Evolutionary conservation across 257 asterid species (phyloP).

Genomic region (Solanum lycopersicoides): DNA sequence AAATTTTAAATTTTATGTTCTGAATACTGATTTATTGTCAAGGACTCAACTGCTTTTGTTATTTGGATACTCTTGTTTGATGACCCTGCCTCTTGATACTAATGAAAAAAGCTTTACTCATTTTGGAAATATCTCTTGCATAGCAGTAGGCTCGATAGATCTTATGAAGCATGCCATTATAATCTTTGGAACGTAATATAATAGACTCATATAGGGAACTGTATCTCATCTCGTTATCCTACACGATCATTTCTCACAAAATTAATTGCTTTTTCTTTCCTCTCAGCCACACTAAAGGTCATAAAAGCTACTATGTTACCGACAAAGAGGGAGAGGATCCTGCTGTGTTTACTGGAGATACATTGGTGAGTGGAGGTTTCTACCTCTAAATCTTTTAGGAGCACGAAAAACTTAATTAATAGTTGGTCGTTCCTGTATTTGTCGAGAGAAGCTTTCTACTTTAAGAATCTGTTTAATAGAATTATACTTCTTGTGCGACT

Average conservation of each 20-base stretch:
- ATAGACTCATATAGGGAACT: background rate
- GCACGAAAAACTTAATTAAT: background rate
- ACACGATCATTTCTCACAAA: background rate
- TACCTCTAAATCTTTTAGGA: background rate
- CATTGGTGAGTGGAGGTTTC: slow-evolving; percentile 51
- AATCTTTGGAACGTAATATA: background rate
- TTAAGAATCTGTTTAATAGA: background rate
- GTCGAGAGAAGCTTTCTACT: background rate
- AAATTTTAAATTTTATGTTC: background rate
- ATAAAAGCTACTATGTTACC: slow-evolving; percentile 80
- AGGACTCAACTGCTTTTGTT: background rate
- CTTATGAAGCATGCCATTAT: background rate
- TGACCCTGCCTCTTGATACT: background rate
- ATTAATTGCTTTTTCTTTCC: background rate
- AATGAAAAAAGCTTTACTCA: background rate
- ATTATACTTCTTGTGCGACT: background rate
- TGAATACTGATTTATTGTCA: background rate
- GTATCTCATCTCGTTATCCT: background rate
- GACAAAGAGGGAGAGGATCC: slow-evolving; percentile 75
- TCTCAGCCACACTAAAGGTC: slow-evolving; percentile 91
- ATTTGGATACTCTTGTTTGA: background rate
- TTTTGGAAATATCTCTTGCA: background rate
- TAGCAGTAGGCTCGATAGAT: background rate
- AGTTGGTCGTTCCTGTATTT: background rate
- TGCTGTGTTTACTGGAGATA: slow-evolving; percentile 94